phyloP scores from a whole-genome alignment of 768 basidiomycete species.

The Amanita brunnescens region DNA sequence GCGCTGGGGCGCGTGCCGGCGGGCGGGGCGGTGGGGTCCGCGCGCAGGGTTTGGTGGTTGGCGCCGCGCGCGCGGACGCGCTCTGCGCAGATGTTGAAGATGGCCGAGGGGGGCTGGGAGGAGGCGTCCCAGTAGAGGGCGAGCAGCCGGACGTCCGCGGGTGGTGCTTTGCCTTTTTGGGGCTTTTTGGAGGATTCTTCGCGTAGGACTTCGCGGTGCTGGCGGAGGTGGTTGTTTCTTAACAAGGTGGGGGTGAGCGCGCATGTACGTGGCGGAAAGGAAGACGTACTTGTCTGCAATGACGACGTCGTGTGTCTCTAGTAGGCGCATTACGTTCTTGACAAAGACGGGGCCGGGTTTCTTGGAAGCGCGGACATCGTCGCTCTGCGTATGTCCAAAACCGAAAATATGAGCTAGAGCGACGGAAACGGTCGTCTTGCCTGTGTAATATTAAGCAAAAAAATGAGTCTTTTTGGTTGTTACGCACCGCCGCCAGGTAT shows the following conservation, averaged over 20 bases:
- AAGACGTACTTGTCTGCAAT: constrained; percentile 80
- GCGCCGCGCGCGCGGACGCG: constrained; percentile 70
- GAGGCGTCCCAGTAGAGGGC: constrained; percentile 70
- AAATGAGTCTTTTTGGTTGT: no score
- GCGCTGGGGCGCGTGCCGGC: constrained; percentile 13
- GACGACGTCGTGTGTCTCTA: constrained; percentile 65
- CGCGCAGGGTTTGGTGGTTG: constrained; percentile 77
- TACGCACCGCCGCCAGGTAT: constrained; percentile 95
- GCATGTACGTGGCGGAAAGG: background rate
- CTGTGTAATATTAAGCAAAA: no score
- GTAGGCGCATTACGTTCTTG: constrained; percentile 56
- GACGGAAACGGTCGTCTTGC: constrained; percentile 83
- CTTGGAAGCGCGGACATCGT: constrained; percentile 68
- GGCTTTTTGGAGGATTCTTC: constrained; percentile 31
- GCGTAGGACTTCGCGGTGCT: constrained; percentile 70
- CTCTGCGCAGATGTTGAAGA: constrained; percentile 71
- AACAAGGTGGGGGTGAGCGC: background rate
- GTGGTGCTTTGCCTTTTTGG: background rate
- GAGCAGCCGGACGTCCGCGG: constrained; percentile 25
- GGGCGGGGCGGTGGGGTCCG: constrained; percentile 27
- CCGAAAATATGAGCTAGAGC: constrained; percentile 74
- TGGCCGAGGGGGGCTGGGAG: constrained; percentile 44
- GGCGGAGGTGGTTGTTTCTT: constrained; percentile 81
- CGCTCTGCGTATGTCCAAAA: constrained; percentile 90
- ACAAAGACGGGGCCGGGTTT: constrained; percentile 64